These are phyloP conservation scores for Sherardia arvensis DNA, from an alignment of 257 asterid genomes.

Conservation along the genomic window DNA sequence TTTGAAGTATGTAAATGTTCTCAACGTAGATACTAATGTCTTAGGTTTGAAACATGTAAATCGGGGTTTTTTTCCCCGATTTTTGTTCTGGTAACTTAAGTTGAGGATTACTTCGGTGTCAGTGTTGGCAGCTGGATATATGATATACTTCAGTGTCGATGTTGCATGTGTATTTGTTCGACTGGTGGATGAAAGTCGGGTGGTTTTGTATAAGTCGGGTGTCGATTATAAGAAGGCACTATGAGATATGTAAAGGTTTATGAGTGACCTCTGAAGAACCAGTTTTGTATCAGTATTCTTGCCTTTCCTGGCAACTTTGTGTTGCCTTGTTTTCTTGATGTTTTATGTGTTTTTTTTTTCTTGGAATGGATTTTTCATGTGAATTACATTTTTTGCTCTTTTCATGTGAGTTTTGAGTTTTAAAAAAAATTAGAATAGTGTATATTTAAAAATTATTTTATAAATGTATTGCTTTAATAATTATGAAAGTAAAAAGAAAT, in stretches of 20 bases:
- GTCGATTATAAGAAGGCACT: constrained; percentile 3
- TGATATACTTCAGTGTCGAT: not conserved
- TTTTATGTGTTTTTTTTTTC: not conserved
- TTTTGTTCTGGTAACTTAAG: constrained; percentile 14
- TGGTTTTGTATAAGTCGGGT: not conserved
- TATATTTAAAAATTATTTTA: no score
- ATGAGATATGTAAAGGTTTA: not conserved
- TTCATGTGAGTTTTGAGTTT: no score
- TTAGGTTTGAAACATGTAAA: constrained; percentile 15
- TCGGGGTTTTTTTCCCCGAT: not conserved
- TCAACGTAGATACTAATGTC: constrained; percentile 13
- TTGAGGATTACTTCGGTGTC: constrained; percentile 8
- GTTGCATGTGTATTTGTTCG: constrained; percentile 9
- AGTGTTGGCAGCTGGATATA: not conserved
- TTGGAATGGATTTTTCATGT: not conserved
- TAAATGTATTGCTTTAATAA: no score
- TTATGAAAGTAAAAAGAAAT: no score
- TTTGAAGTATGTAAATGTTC: constrained; percentile 10
- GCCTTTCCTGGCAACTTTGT: not conserved
- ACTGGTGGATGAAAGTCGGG: not conserved
- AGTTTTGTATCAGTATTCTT: not conserved
- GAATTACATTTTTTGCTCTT: not conserved
- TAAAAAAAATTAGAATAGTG: no score
- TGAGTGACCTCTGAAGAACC: not conserved
- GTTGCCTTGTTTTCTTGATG: not conserved